Conservation (phyloP, 2,329 filamentous ascomycete species). For the Colletotrichum cuscutae region DNA sequence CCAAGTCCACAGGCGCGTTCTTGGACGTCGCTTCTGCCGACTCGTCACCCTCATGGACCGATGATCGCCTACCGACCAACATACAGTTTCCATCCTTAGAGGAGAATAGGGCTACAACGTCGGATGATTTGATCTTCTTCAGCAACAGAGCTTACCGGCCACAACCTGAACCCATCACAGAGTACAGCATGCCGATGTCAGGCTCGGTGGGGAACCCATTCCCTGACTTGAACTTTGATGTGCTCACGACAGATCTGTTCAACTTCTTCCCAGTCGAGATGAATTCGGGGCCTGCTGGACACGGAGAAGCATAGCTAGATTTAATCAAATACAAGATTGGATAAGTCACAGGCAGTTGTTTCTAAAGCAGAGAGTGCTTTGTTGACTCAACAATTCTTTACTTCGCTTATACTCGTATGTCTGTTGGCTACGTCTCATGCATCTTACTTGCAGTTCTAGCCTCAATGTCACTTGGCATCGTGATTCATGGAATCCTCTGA, state of each 20-base stretch:
- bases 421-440: no score
- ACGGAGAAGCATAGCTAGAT: neutral
- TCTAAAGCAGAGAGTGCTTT: neutral
- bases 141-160: constrained; percentile 34
- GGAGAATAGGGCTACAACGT: constrained; percentile 23
- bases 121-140: constrained; percentile 38
- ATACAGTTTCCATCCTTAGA: constrained; percentile 39
- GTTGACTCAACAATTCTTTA: neutral
- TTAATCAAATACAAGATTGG: neutral
- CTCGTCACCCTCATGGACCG: constrained; percentile 18
- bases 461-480: no score
- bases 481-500: no score
- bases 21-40: constrained; percentile 3
- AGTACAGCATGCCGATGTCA: constrained; percentile 24
- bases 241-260: constrained; percentile 42
- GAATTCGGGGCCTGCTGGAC: constrained; percentile 1
- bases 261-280: constrained; percentile 39
- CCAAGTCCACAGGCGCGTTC: constrained; percentile 2
- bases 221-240: constrained; percentile 38
- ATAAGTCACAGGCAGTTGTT: neutral
- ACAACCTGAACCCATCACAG: constrained; percentile 3
- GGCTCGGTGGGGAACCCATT: constrained; percentile 4
- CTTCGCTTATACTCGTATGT: neutral
- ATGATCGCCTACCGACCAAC: constrained; percentile 27
- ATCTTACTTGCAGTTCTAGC: no score